Conservation (phyloP, 2,329 filamentous ascomycete genomes). For the Neofusicoccum ribis region DNA sequence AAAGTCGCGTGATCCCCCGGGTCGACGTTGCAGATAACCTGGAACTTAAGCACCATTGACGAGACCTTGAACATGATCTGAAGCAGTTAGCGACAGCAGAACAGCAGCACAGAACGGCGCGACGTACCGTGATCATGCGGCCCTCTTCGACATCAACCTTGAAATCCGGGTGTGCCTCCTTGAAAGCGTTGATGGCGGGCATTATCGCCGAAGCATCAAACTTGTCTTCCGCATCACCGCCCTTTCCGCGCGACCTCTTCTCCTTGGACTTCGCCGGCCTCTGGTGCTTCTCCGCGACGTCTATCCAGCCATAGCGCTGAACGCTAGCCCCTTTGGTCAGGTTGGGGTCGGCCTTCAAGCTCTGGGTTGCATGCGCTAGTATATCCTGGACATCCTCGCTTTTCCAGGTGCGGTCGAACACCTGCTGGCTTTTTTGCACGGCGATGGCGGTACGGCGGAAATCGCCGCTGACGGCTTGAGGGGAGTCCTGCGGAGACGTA, state of each 20-base stretch:
- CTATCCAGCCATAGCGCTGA: conserved; percentile 42
- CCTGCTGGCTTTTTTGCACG: conserved; percentile 38
- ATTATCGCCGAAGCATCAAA: conserved; percentile 24
- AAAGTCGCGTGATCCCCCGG: conserved; percentile 29
- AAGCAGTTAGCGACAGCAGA: conserved; percentile 16
- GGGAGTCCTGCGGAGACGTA: conserved; percentile 26
- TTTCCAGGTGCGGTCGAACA: conserved; percentile 40
- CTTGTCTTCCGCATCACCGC: conserved; percentile 21
- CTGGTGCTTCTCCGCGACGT: conserved; percentile 29
- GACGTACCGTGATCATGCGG: conserved; percentile 29
- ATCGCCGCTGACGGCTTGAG: conserved; percentile 37
- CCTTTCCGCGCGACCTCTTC: conserved; percentile 17
- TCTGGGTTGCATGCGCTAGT: conserved; percentile 37
- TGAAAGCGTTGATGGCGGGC: conserved; percentile 29
- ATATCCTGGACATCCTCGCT: conserved; percentile 37
- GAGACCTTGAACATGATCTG: conserved; percentile 32
- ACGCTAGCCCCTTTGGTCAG: conserved; percentile 36
- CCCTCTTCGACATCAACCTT: conserved; percentile 33
- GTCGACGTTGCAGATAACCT: conserved; percentile 30
- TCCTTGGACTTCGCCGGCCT: conserved; percentile 17
- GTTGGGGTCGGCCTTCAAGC: conserved; percentile 38
- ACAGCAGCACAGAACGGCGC: not conserved
- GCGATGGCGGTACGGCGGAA: conserved; percentile 40
- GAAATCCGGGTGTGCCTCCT: conserved; percentile 25
- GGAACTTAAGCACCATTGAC: conserved; percentile 30